Base-by-base conservation (phyloP, 305 asterid species). In the Fraxinus sp. region DNA sequence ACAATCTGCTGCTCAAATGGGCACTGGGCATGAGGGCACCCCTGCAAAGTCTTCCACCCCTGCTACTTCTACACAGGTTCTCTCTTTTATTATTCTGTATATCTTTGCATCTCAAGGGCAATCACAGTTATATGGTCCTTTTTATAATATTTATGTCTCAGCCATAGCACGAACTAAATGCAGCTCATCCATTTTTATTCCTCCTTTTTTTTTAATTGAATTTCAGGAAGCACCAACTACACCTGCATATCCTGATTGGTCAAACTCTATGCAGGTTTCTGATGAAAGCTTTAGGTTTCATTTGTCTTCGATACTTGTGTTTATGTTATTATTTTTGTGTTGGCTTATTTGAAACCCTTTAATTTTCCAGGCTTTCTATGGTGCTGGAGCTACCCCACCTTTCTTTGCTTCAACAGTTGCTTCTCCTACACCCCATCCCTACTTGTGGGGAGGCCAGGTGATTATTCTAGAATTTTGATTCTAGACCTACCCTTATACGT, bases 361-460 rank as follows among this genome's bases (percentile, higher is more conserved):
- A 75, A 62, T 46, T 77, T 85, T 35, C 75, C 81, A 96, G 99
- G 98, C 98, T 64, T 92, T 94, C 85, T 96, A 94, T 86, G 94
- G 98, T 77, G 92, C 94, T 84, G 97, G 98, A 84, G 97, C 91
- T 81, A 78, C 98, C 82, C 97, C 97, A 14, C 96, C 96, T 66
- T 94, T 90, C 90, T 96, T 94, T 87, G 95, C 98, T 72, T 89
- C 99, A 75, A 85, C 96, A 81, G 96, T 94, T 83, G 92, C 97
- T 84, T 94, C 99, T 87, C 97, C 95, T 24, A 79, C 95, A 84
- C 95, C 97, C 7, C 99, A 93, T 87, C 97, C 99, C 78, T 96
- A 90, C 87, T 1, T 96, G 89, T 96, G 98, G 99, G 97, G 97
- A 75, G 87, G 92, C 87, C 99, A 96, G 99, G 99, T 96, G 84